These are phyloP conservation scores for Hypoxylon sp. DNA, from an alignment of 2,329 filamentous ascomycete genomes.

Conservation along the genomic window DNA sequence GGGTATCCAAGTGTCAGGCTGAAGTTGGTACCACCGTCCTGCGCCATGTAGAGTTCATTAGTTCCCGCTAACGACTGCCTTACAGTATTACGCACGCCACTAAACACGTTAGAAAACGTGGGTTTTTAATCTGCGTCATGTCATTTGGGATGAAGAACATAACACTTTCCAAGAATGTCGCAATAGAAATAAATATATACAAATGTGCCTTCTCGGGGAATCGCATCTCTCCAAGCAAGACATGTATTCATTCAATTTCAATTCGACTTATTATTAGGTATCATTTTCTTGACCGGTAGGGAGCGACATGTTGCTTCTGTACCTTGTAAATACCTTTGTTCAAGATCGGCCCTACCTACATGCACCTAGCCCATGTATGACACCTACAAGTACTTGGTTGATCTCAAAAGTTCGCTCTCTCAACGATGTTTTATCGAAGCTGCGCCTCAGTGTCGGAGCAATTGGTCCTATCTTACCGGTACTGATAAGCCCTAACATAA, in stretches of 20 bases:
- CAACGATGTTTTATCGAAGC: neutral
- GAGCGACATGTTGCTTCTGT: neutral
- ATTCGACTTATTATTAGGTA: neutral
- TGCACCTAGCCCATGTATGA: neutral
- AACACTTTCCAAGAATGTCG: neutral
- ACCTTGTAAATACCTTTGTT: neutral
- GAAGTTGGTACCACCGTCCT: conserved; percentile 22
- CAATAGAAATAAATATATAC: neutral
- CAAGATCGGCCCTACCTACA: conserved; percentile 2
- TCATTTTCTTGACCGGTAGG: neutral
- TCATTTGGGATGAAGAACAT: neutral
- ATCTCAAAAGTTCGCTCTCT: neutral
- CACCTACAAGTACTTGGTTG: conserved; percentile 1
- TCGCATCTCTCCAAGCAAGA: neutral
- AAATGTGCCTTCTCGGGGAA: neutral
- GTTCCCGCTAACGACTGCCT: conserved; percentile 20
- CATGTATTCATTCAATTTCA: neutral
- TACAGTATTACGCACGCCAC: conserved; percentile 16
- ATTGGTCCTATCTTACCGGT: conserved; percentile 5
- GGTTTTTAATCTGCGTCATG: conserved; percentile 14
- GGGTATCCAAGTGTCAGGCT: conserved; percentile 36
- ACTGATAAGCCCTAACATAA: neutral
- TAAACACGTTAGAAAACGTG: conserved; percentile 15
- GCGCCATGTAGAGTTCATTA: conserved; percentile 3
- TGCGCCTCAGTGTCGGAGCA: conserved; percentile 1